Evolutionary conservation across 345 rosid species (phyloP).

Genomic region (Limnanthes douglasii): DNA sequence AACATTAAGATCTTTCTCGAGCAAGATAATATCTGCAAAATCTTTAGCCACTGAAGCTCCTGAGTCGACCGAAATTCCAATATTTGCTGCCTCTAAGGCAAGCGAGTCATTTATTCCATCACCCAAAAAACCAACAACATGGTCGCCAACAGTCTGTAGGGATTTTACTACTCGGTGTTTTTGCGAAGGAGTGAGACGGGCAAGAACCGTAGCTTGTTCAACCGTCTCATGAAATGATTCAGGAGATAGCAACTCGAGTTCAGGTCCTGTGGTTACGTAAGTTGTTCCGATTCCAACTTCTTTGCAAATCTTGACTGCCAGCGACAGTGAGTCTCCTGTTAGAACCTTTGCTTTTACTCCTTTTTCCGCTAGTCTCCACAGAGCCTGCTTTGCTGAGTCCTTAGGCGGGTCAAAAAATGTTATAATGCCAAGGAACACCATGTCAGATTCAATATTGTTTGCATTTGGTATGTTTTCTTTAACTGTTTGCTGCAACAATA

Average conservation of each 20-base stretch:
- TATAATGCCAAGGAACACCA: constrained; percentile 48
- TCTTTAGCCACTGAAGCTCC: constrained; percentile 63
- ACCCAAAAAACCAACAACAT: constrained; percentile 48
- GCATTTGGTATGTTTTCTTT: constrained; percentile 11
- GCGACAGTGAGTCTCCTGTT: constrained; percentile 47
- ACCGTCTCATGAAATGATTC: constrained; percentile 44
- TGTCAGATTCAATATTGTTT: constrained; percentile 30
- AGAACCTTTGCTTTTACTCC: constrained; percentile 65
- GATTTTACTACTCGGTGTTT: constrained; percentile 54
- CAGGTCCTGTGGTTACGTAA: constrained; percentile 58
- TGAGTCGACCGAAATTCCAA: constrained; percentile 57
- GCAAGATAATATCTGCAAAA: constrained; percentile 48
- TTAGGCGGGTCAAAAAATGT: constrained; percentile 63
- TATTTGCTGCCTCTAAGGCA: constrained; percentile 49
- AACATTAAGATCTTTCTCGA: constrained; percentile 60
- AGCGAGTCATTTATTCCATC: constrained; percentile 59
- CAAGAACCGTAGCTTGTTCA: constrained; percentile 43
- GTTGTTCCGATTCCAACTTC: constrained; percentile 62
- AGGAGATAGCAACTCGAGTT: constrained; percentile 41
- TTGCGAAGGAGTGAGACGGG: constrained; percentile 53
- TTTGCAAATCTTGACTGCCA: constrained; percentile 44
- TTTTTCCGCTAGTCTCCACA: constrained; percentile 52
- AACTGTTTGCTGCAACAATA: constrained; percentile 18
- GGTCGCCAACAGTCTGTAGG: constrained; percentile 37
- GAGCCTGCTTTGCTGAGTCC: constrained; percentile 67